These are phyloP conservation scores for Cercospora berteroae DNA, from an alignment of 2,329 filamentous ascomycete species.

Conservation along the genomic window DNA sequence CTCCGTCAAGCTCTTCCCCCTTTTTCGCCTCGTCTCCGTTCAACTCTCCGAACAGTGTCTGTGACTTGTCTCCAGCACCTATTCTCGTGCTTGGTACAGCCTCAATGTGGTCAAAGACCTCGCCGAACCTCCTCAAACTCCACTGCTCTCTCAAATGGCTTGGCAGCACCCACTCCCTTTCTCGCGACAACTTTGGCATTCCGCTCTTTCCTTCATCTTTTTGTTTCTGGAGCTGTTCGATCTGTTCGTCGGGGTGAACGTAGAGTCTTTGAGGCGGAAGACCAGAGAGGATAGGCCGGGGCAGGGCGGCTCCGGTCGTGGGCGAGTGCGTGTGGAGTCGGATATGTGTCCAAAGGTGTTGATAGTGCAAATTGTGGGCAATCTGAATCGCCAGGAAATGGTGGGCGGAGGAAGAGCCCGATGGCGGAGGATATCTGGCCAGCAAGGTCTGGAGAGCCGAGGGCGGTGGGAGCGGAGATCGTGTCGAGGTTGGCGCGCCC, in stretches of 20 bases:
- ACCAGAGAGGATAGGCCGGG: slow-evolving; percentile 67
- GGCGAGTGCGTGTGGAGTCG: slow-evolving; percentile 32
- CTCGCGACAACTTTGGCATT: slow-evolving; percentile 37
- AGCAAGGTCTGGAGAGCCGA: slow-evolving; percentile 26
- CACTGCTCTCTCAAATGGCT: slow-evolving; percentile 71
- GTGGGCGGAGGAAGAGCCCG: slow-evolving; percentile 23
- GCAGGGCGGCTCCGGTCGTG: slow-evolving; percentile 40
- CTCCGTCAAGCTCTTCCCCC: slow-evolving; percentile 6
- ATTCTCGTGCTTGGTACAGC: slow-evolving; percentile 41
- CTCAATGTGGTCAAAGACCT: slow-evolving; percentile 62
- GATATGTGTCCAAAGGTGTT: slow-evolving; percentile 71
- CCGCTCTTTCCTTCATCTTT: slow-evolving; percentile 38
- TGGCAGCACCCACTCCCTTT: slow-evolving; percentile 75
- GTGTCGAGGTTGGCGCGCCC: slow-evolving; percentile 4
- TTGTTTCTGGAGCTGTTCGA: slow-evolving; percentile 63
- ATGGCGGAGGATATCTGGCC: slow-evolving; percentile 8
- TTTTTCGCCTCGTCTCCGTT: slow-evolving; percentile 15
- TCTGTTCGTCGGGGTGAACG: slow-evolving; percentile 78
- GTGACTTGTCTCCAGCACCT: slow-evolving; percentile 28
- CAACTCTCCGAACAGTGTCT: slow-evolving; percentile 20
- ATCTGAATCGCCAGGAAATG: slow-evolving; percentile 60
- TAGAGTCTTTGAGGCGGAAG: slow-evolving; percentile 72
- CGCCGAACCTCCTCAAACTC: slow-evolving; percentile 64
- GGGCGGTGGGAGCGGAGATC: slow-evolving; percentile 10
- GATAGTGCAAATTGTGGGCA: slow-evolving; percentile 67